Base-by-base conservation (phyloP, 768 basidiomycete genomes). In the Hemileccinum impolitum region DNA sequence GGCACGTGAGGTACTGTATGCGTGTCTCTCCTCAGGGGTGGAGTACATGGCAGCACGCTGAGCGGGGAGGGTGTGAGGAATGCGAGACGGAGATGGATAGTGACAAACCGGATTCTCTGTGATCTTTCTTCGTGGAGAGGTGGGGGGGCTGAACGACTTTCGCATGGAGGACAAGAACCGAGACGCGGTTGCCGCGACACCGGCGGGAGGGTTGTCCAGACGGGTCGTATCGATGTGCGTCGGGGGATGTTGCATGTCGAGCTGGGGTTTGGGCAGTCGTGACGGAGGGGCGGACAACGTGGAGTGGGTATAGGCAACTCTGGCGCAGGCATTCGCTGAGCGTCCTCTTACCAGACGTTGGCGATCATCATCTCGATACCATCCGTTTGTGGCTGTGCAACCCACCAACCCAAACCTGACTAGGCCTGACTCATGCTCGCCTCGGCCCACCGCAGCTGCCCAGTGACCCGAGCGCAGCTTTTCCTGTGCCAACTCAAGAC, bases 21-120 rank as follows among this genome's bases (percentile, higher is more conserved):
- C 39, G 50, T 58, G 57, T 48, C 69, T 64, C 55, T 75, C 75
- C 39, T 71, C 74, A 35, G 70, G 67, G 42, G 73, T 72, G 15
- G 74, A 74, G 53, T 71, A 69, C 67, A 75, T 73, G 50, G 67
- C 70, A 19, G 50, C 61, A 52, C 51, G 64, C 66, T 69, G 54
- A 23, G 40, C 21, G 35, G 42, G 25, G 35, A 28, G 45, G 45
- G 18, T 6, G 40, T 57, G 41, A 64, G 51, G 43, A 34, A 19
- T 21, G 40, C 34, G n/a, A 15, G 25, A 40, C 14, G 28, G 41
- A 12, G 23, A 32, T n/a, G 42, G 13, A 52, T 18, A 10, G 13
- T 1, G 49, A 58, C 66, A 17, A 39, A 67, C 66, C 44, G 44
- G 41, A 28, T 23, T 39, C 10, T 54, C 55, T 34, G 39, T 12